Conservation (phyloP, 805 yeast species). For the Helenozyma rhizophorensis region DNA sequence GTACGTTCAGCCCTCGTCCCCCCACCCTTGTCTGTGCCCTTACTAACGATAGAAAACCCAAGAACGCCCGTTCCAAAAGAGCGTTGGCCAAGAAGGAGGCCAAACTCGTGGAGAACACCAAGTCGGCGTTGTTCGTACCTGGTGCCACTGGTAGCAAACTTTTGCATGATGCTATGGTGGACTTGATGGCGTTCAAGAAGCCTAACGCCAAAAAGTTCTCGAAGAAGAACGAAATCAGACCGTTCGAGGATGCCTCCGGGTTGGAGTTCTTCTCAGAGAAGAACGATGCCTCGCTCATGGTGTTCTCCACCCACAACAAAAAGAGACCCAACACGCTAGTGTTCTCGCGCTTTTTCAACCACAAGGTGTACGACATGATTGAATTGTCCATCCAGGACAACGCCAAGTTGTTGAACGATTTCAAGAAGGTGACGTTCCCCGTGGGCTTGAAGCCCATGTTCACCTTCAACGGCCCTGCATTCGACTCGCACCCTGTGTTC, state of each 20-base stretch:
- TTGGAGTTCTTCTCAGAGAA: conserved; percentile 93
- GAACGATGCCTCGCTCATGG: conserved; percentile 84
- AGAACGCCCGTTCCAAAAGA: conserved; percentile 92
- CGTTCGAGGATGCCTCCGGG: conserved; percentile 84
- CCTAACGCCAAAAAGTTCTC: conserved; percentile 84
- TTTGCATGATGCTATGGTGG: conserved; percentile 85
- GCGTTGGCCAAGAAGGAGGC: conserved; percentile 87
- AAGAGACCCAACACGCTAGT: conserved; percentile 91
- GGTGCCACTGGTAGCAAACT: conserved; percentile 77
- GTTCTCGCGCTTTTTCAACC: conserved; percentile 85
- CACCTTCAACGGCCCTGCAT: conserved; percentile 85
- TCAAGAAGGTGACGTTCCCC: conserved; percentile 73
- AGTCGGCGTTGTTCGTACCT: conserved; percentile 86
- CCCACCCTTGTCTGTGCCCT: background rate
- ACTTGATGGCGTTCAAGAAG: conserved; percentile 83
- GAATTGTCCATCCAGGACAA: conserved; percentile 73
- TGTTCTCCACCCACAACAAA: conserved; percentile 74
- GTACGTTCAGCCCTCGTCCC: conserved; percentile 18
- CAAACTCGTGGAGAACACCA: conserved; percentile 83
- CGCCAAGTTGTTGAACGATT: conserved; percentile 68
- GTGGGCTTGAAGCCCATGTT: conserved; percentile 94
- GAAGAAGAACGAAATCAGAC: conserved; percentile 84
- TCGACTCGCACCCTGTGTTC: conserved; percentile 84
- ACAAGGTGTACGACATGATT: conserved; percentile 88
- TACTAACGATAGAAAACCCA: conserved; percentile 62